A percentile compares a stretch with the other conserved stretches of the same genome.
Conservation (phyloP, 2,329 filamentous ascomycete species). For the Diplodia intermedia region DNA sequence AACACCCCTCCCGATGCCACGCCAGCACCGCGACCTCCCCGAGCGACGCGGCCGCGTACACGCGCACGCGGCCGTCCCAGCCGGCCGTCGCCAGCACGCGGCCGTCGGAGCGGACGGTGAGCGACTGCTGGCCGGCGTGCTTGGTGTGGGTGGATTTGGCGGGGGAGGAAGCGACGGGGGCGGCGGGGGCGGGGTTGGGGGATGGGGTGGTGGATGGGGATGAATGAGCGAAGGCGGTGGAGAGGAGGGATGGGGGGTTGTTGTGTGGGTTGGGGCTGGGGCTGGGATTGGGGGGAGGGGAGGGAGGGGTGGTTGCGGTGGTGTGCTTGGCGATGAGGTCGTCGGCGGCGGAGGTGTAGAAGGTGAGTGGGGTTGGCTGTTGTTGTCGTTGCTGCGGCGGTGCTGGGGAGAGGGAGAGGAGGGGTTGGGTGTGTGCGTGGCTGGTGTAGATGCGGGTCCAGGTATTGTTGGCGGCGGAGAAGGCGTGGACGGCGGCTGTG, state of each 20-base stretch:
- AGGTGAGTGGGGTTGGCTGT: conserved; percentile 55
- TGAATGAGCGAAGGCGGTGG: conserved; percentile 53
- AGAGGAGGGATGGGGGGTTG: conserved; percentile 16
- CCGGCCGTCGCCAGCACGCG: conserved; percentile 88
- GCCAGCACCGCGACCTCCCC: conserved; percentile 90
- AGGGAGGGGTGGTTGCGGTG: conserved; percentile 21
- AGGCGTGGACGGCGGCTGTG: conserved; percentile 69
- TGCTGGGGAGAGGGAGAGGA: conserved; percentile 67
- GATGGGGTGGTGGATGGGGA: conserved; percentile 28
- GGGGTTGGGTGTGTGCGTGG: conserved; percentile 77
- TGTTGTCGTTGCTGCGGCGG: conserved; percentile 33
- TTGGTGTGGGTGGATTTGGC: conserved; percentile 73
- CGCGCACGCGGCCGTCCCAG: conserved; percentile 83
- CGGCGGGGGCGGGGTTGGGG: conserved; percentile 49
- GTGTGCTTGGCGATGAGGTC: conserved; percentile 74
- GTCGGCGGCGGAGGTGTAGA: conserved; percentile 84
- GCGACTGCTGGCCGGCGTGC: conserved; percentile 86
- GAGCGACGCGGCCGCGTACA: conserved; percentile 82
- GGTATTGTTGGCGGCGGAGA: conserved; percentile 52
- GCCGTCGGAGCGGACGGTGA: conserved; percentile 79
- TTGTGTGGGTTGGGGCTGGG: neutral
- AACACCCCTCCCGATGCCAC: conserved; percentile 91
- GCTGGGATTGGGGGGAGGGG: neutral
- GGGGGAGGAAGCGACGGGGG: conserved; percentile 14
- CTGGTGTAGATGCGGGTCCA: conserved; percentile 65